A percentile compares a stretch with the other conserved stretches of the same genome.
phyloP scores from a whole-genome alignment of 768 basidiomycete species.

The Arthromyces matolae region DNA sequence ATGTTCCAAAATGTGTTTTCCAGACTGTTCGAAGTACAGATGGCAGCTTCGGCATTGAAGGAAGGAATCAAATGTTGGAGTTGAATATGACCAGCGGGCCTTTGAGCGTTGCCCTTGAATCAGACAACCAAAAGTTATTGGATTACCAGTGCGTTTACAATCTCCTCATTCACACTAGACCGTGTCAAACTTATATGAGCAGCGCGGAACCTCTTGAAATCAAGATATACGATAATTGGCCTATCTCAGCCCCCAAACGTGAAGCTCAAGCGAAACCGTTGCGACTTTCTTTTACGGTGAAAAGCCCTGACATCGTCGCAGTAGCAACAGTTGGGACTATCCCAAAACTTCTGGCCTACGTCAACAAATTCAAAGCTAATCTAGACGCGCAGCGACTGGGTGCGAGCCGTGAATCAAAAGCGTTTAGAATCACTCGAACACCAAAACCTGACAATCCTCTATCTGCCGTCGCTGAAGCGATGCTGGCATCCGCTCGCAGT shows the following conservation, averaged over 20 bases:
- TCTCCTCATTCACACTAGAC: background rate
- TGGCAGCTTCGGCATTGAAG: conserved; percentile 28
- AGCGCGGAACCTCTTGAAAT: conserved; percentile 79
- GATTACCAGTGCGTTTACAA: conserved; percentile 60
- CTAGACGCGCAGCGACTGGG: conserved; percentile 70
- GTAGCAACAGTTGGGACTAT: conserved; percentile 72
- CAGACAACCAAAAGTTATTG: conserved; percentile 71
- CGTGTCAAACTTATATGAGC: conserved; percentile 6
- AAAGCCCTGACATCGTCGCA: conserved; percentile 62
- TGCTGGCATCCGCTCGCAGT: conserved; percentile 69
- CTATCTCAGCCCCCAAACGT: conserved; percentile 38
- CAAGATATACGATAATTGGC: conserved; percentile 82
- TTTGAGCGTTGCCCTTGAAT: conserved; percentile 62
- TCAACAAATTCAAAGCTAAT: conserved; percentile 70
- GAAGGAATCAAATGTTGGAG: conserved; percentile 58
- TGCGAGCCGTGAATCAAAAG: conserved; percentile 74
- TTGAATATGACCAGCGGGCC: conserved; percentile 72
- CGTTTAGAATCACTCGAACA: conserved; percentile 68
- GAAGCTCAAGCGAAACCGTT: conserved; percentile 48
- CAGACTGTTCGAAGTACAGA: conserved; percentile 63
- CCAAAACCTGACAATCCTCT: conserved; percentile 78
- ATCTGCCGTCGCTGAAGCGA: conserved; percentile 82
- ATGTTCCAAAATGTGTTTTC: conserved; percentile 70
- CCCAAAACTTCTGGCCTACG: conserved; percentile 71
- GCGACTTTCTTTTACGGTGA: conserved; percentile 71